These are phyloP conservation scores for Fraxinus americana DNA, from an alignment of 257 asterid genomes.

Conservation along the genomic window DNA sequence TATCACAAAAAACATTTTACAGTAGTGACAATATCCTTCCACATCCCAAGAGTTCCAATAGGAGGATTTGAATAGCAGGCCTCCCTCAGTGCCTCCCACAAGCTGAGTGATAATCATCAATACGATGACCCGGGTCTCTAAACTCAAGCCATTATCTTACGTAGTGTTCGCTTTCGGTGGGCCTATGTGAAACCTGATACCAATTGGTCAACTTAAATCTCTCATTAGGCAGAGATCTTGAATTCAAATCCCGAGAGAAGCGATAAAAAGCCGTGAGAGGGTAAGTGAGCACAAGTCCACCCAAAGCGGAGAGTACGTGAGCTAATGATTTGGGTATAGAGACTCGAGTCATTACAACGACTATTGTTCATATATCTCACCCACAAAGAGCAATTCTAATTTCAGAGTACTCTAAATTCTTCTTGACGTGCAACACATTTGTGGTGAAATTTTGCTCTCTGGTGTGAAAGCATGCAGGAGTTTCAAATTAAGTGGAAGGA, in stretches of 20 bases:
- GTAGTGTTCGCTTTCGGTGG: too few species aligned
- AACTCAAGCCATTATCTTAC: too few species aligned
- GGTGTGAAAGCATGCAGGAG: background rate
- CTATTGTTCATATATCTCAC: background rate
- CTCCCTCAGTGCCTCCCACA: background rate
- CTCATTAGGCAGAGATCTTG: too few species aligned
- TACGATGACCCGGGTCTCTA: background rate
- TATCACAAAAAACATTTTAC: too few species aligned
- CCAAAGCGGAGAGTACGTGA: too few species aligned
- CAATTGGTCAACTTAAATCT: too few species aligned
- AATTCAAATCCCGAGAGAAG: too few species aligned
- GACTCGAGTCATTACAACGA: too few species aligned
- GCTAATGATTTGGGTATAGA: too few species aligned
- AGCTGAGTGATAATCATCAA: background rate
- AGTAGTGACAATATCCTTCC: background rate
- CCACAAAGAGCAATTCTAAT: background rate
- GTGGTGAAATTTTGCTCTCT: background rate
- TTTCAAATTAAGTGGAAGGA: background rate
- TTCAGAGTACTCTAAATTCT: background rate
- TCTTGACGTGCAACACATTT: background rate
- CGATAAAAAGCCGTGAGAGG: too few species aligned
- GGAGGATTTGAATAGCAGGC: background rate
- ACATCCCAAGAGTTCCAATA: background rate
- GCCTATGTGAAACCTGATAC: too few species aligned
- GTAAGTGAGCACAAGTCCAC: too few species aligned